Evolutionary conservation across 2,329 filamentous ascomycete species (phyloP).

Genomic region (Fusarium sp.): DNA sequence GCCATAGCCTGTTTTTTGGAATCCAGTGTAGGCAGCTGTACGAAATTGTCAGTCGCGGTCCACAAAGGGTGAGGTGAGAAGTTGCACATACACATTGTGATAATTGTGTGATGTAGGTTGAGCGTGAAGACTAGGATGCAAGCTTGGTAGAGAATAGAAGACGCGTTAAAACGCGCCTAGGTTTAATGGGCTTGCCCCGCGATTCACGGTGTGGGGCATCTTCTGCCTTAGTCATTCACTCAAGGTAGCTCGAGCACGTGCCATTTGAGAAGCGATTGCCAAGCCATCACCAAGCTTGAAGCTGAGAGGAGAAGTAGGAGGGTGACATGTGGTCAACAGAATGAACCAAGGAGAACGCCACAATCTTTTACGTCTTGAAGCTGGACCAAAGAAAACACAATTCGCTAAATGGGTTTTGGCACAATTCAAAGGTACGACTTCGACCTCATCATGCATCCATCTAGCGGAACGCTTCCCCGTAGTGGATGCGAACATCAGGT

Average conservation of each 20-base stretch:
- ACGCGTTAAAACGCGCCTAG: slow-evolving; percentile 50
- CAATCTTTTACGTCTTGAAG: not conserved
- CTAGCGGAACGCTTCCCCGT: slow-evolving; percentile 4
- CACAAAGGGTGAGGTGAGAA: not conserved
- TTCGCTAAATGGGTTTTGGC: not conserved
- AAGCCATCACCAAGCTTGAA: not conserved
- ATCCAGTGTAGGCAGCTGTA: slow-evolving; percentile 64
- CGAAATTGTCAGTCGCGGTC: not conserved
- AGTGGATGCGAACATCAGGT: not conserved
- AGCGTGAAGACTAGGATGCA: slow-evolving; percentile 20
- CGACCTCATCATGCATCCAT: not conserved
- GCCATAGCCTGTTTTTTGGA: slow-evolving; percentile 61
- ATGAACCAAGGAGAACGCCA: not conserved
- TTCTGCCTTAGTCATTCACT: slow-evolving; percentile 34
- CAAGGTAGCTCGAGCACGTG: slow-evolving; percentile 11
- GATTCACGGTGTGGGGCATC: slow-evolving; percentile 26
- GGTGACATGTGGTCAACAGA: not conserved
- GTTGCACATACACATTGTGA: slow-evolving; percentile 51
- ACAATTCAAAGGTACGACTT: not conserved
- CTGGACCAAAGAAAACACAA: not conserved
- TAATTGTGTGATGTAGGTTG: slow-evolving; percentile 34
- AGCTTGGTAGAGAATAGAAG: slow-evolving; percentile 37
- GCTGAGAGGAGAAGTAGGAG: not conserved
- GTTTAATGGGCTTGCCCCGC: slow-evolving; percentile 49
- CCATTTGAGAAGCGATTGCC: not conserved